Conservation (phyloP, 2,329 filamentous ascomycete species). For the Fusarium anguioides region DNA sequence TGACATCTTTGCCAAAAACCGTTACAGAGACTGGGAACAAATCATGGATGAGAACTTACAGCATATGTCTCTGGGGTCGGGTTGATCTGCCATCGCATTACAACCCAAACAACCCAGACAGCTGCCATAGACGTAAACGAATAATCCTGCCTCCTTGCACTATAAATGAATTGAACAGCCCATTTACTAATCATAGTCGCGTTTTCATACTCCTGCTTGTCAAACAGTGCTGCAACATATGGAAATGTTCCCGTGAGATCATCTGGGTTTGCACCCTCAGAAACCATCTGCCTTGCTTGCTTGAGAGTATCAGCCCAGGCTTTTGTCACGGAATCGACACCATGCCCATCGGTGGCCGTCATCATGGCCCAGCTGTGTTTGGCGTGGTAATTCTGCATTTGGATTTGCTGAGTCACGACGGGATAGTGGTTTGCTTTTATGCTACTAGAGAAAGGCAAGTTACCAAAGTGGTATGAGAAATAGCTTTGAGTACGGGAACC, state of each 20-base stretch:
- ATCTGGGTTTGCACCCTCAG: constrained; percentile 1
- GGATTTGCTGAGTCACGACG: constrained; percentile 1
- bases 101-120: constrained; percentile 14
- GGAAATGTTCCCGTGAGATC: constrained; percentile 19
- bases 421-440: constrained; percentile 35
- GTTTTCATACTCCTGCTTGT: constrained; percentile 18
- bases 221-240: constrained; percentile 18
- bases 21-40: background rate
- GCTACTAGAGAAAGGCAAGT: constrained; percentile 26
- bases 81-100: constrained; percentile 24
- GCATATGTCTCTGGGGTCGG: constrained; percentile 17
- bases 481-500: background rate
- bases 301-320: constrained; percentile 27
- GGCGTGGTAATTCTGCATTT: constrained; percentile 22
- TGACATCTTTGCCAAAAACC: too few species aligned
- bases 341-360: constrained; percentile 21
- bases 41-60: background rate
- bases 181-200: constrained; percentile 26
- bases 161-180: constrained; percentile 34
- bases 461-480: constrained; percentile 22
- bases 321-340: constrained; percentile 13
- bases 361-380: constrained; percentile 28
- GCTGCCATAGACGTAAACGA: constrained; percentile 21
- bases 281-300: constrained; percentile 14
- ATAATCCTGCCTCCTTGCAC: constrained; percentile 2